Evolutionary conservation across 805 yeast genomes (phyloP).

Genomic region (Jamesozyma lodderae): DNA sequence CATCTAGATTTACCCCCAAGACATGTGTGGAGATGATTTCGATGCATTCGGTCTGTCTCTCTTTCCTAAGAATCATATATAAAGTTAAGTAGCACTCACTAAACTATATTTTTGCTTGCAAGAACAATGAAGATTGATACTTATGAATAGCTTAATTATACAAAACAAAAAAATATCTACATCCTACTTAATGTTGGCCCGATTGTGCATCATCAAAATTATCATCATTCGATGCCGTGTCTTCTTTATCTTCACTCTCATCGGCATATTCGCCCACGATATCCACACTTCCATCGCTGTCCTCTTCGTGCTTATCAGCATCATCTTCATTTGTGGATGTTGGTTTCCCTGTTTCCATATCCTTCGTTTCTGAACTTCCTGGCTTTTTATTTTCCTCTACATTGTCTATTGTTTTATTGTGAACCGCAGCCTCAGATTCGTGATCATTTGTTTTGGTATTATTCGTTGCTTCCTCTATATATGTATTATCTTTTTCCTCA

Average conservation of each 20-base stretch:
- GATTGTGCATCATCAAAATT: conserved; percentile 17
- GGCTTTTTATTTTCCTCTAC: background rate
- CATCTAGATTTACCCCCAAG: too few relatives aligned
- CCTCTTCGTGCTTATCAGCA: too few relatives aligned
- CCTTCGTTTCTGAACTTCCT: background rate
- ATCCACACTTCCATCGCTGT: conserved; percentile 4
- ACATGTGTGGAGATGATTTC: too few relatives aligned
- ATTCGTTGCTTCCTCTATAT: background rate
- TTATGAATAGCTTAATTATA: too few relatives aligned
- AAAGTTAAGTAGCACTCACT: too few relatives aligned
- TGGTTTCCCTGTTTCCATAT: too few relatives aligned
- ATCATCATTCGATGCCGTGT: conserved; percentile 6
- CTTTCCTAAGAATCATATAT: too few relatives aligned
- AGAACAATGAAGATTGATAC: too few relatives aligned
- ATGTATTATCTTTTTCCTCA: background rate
- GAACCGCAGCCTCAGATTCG: background rate
- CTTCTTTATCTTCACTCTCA: background rate
- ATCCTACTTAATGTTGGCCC: conserved; percentile 1
- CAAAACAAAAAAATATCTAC: background rate
- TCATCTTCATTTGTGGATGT: too few relatives aligned
- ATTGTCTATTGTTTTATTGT: background rate
- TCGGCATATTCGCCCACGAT: conserved; percentile 8
- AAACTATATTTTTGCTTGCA: too few relatives aligned
- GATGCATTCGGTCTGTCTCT: too few relatives aligned
- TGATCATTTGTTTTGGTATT: background rate